Percentiles rank a stretch among this genome's conserved stretches.
Conservation (phyloP, 148 eudicot species). For the Rhododendron simsii region DNA sequence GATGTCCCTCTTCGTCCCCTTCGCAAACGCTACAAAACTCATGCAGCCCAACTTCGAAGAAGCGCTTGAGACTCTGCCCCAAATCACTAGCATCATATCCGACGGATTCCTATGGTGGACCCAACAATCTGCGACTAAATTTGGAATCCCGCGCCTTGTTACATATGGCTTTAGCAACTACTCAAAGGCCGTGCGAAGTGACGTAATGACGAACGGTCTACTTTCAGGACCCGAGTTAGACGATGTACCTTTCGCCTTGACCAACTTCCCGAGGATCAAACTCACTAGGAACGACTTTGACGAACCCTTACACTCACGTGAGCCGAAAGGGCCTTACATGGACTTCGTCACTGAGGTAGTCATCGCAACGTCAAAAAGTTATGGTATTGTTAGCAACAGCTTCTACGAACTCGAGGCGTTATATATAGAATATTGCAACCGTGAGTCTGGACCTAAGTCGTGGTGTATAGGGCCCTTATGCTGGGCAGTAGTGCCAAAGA, state of each 20-base stretch:
- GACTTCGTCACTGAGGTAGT: conserved; percentile 28
- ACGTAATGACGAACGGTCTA: not conserved
- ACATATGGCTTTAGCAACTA: conserved; percentile 45
- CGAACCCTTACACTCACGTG: not conserved
- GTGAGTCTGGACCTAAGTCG: conserved; percentile 19
- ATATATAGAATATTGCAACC: conserved; percentile 35
- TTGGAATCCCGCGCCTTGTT: conserved; percentile 41
- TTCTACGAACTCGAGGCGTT: conserved; percentile 46
- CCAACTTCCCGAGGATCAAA: not conserved
- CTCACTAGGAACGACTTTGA: not conserved
- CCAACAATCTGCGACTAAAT: conserved; percentile 31
- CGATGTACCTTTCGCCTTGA: conserved; percentile 26
- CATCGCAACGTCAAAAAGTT: conserved; percentile 24
- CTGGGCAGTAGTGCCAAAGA: conserved; percentile 20
- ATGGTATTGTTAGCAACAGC: conserved; percentile 43
- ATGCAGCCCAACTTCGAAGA: conserved; percentile 50
- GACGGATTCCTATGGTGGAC: conserved; percentile 72
- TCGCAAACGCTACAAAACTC: conserved; percentile 30
- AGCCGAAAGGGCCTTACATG: conserved; percentile 31
- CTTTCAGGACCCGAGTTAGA: conserved; percentile 21
- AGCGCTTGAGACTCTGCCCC: conserved; percentile 24
- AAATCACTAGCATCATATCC: conserved; percentile 31
- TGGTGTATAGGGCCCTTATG: conserved; percentile 72
- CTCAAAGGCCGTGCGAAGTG: not conserved
- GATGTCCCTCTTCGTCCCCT: conserved; percentile 45